Evolutionary conservation across 2,329 filamentous ascomycete species (phyloP).

Genomic region (Aspergillus jensenii): DNA sequence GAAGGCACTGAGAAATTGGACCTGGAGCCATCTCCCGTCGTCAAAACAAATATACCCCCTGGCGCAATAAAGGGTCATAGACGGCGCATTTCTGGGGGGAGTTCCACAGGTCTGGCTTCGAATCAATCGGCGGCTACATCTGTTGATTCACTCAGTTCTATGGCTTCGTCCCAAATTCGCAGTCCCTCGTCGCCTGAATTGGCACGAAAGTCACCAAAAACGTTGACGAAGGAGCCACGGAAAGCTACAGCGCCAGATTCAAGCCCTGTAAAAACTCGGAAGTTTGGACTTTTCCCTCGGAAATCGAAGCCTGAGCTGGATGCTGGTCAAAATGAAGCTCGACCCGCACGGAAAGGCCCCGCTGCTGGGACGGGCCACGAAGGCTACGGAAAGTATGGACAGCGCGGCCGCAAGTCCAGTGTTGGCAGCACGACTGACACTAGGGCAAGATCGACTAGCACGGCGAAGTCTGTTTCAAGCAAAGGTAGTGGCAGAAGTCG

Average conservation of each 20-base stretch:
- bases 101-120: constrained; percentile 32
- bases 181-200: constrained; percentile 32
- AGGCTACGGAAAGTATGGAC: constrained; percentile 51
- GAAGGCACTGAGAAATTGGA: constrained; percentile 66
- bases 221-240: constrained; percentile 32
- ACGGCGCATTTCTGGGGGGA: constrained; percentile 51
- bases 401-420: constrained; percentile 46
- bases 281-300: constrained; percentile 77
- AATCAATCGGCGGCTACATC: constrained; percentile 36
- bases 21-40: constrained; percentile 52
- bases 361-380: constrained; percentile 93
- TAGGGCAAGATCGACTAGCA: constrained; percentile 43
- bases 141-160: constrained; percentile 40
- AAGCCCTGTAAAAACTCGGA: constrained; percentile 48
- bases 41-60: constrained; percentile 56
- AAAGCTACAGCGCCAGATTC: constrained; percentile 27
- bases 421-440: constrained; percentile 40
- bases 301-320: constrained; percentile 65
- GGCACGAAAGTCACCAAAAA: constrained; percentile 37
- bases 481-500: constrained; percentile 44
- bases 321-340: constrained; percentile 48
- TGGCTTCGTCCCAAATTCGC: constrained; percentile 31
- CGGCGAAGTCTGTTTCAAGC: constrained; percentile 37
- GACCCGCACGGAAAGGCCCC: constrained; percentile 70
- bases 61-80: constrained; percentile 51